Evolutionary conservation across 441 rosid species (phyloP), one percentile per base, ranked within the genome.

Genomic region (Raphanus hybrid): DNA sequence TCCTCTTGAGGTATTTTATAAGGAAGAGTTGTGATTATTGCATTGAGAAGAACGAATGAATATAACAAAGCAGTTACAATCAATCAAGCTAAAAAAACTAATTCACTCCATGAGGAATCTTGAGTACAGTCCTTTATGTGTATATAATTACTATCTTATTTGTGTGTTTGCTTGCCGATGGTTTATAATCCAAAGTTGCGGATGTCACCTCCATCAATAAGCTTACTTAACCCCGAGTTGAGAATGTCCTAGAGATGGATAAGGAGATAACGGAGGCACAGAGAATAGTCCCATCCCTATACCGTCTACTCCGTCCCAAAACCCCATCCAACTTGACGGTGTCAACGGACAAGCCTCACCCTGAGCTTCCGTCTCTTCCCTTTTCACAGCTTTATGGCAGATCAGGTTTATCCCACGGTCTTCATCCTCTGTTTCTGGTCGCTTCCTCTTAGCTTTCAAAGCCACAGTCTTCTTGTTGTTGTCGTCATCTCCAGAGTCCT

Each of bases 241-340:
- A 0, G 85, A 78, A 60, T 65, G 76, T 41, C 85, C 86, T n/a
- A 87, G 71, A 1, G 91, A 87, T 16, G 4, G 84, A 50, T 85
- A 83, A 84, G 93, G 95, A 58, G 96, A 86, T 68, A 91, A 78
- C 39, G 83, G 91, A 16, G 97, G 92, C 45, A 89, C 86, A 0
- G 75, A 70, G 59, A 89, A 87, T 67, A 88, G 82, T 5, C 87
- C 85, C 78, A 86, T 87, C 15, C 84, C 91, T 66, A 69, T 85
- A 26, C 75, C 77, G n/a, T 80, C 85, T 39, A 70, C 91, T 59
- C 32, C 60, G n/a, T 91, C 94, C 94, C 91, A 90, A 70, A 89
- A 84, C 64, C 86, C 92, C 79, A 69, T 89, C 97, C 97, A 89
- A 73, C 76, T 83, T 48, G 91, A 91, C 73, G 97, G 97, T 69